Base-by-base conservation (phyloP, 1,284 basidiomycete species). In the Malassezia globosa region DNA sequence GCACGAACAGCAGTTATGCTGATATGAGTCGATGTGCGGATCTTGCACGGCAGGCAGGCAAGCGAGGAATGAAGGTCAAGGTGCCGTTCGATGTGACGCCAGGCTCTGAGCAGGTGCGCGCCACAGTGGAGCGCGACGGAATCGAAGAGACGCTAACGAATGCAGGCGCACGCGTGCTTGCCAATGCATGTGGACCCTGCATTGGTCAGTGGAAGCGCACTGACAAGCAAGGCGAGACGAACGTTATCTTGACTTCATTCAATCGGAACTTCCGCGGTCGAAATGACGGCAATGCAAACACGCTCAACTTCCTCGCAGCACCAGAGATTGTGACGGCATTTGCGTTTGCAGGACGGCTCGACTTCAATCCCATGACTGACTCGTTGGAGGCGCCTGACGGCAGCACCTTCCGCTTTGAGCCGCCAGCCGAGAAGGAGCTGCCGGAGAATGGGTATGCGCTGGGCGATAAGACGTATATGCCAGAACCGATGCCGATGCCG, bases 121-220 rank as follows among this genome's bases (percentile, higher is more conserved):
- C 94, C 2, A 99, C 94, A 0, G 88, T 97, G 74, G 89, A 95
- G 74, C 82, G 92, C 31, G 94, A 99, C 68, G 79, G 84, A 23
- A 80, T 96, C 46, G 89, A 87, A 25, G 76, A 79, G 22, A 79
- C 79, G 36, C 76, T 97, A 31, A 79, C 90, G 70, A 81, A 81
- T 58, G 85, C 95, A 41, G 92, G 92, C 25, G 90, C 82, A 5
- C 79, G 83, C 33, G 92, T 99, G 13, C 77, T 99, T 25, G 92
- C 94, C 11, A 99, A 99, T 72, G 94, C 94, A 1, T 97, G 94
- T 64, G 94, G 94, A 45, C 94, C 94, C 25, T 99, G 94, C 72
- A 97, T 97, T 62, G 94, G 94, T 33, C 94, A 96, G 75, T 99
- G 94, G 94, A 89, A 96, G 73, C 81, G 94, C 36, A 82, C 84